Evolutionary conservation across 2,329 filamentous ascomycete genomes (phyloP).

Genomic region (Helotiales sp.): DNA sequence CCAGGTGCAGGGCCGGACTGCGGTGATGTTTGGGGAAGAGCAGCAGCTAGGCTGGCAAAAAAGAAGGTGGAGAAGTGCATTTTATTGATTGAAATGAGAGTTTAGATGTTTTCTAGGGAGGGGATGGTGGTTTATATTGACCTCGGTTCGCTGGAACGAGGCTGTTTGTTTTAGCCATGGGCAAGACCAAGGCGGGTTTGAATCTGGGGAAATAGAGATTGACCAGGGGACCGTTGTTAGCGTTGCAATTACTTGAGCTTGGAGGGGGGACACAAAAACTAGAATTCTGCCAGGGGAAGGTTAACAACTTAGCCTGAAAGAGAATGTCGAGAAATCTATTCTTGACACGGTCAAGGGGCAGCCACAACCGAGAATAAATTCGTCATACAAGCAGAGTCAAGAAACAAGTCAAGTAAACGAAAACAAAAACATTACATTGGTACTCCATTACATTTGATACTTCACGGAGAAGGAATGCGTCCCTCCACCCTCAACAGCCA

Average conservation of each 20-base stretch:
- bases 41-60: background rate
- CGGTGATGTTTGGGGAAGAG: background rate
- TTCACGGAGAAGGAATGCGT: constrained; percentile 22
- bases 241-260: no score
- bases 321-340: background rate
- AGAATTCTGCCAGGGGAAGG: no score
- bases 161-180: background rate
- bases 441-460: constrained; percentile 5
- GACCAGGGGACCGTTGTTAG: background rate
- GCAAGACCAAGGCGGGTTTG: background rate
- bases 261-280: no score
- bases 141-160: background rate
- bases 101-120: no score
- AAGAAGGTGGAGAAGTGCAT: background rate
- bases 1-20: background rate
- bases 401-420: no score
- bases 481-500: constrained; percentile 19
- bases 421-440: background rate
- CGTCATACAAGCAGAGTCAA: no score
- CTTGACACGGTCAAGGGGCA: no score
- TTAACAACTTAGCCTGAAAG: no score
- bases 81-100: background rate
- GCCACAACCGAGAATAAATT: background rate
- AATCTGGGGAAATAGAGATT: background rate
- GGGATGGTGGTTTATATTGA: background rate